Evolutionary conservation across 208 protist species (phyloP).

Genomic region (Porcisia deanei): DNA sequence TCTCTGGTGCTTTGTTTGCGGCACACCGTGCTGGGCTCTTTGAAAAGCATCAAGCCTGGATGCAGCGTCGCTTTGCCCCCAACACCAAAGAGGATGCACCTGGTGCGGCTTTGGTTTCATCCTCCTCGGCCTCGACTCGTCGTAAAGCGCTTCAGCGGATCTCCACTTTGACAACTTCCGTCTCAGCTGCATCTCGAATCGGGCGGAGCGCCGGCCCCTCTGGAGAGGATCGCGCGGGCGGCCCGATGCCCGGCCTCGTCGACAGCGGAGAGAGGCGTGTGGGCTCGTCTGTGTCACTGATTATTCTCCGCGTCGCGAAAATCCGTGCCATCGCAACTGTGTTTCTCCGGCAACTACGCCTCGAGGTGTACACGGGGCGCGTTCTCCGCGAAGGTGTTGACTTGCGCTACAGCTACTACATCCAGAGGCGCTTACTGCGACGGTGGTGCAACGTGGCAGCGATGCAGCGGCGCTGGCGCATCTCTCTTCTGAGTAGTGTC

Average conservation of each 20-base stretch:
- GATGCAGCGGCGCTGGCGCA: background rate
- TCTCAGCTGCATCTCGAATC: background rate
- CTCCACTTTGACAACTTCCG: slow-evolving; percentile 7
- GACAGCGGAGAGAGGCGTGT: slow-evolving; percentile 10
- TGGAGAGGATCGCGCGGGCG: background rate
- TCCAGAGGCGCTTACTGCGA: slow-evolving; percentile 47
- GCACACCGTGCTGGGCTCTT: slow-evolving; percentile 22
- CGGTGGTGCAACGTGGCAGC: slow-evolving; percentile 27
- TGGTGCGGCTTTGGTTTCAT: background rate
- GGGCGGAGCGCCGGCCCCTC: background rate
- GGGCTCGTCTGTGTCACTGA: slow-evolving; percentile 51
- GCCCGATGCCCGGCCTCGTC: background rate
- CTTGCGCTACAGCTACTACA: slow-evolving; percentile 62
- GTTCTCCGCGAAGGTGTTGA: slow-evolving; percentile 41
- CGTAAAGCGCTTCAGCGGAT: slow-evolving; percentile 25
- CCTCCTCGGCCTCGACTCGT: slow-evolving; percentile 3
- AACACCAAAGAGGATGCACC: background rate
- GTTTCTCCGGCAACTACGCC: slow-evolving; percentile 63
- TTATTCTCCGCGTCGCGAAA: slow-evolving; percentile 63
- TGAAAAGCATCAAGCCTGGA: slow-evolving; percentile 22
- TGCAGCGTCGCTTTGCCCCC: slow-evolving; percentile 5
- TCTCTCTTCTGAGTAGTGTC: slow-evolving; percentile 2
- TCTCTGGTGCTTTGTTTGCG: slow-evolving; percentile 27
- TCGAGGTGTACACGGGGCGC: slow-evolving; percentile 36
- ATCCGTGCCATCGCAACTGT: slow-evolving; percentile 54